Conservation (phyloP, 2,329 filamentous ascomycete species). For the Thielaviopsis euricoi region DNA sequence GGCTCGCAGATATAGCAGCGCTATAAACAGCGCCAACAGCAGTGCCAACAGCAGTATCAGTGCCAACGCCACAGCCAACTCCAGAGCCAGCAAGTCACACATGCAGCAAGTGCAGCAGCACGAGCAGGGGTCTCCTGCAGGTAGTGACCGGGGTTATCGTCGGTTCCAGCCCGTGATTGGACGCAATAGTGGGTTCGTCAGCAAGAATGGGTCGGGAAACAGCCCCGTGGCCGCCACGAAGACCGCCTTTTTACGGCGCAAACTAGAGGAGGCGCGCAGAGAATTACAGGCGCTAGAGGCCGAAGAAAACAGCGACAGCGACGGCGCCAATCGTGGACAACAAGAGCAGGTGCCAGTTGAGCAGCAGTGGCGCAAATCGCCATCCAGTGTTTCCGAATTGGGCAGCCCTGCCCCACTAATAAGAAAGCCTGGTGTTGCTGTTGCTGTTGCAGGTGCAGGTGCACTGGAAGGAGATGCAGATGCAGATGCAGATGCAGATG, state of each 20-base stretch:
- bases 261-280: constrained; percentile 1
- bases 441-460: neutral
- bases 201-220: constrained; percentile 5
- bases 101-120: neutral
- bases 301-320: neutral
- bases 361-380: no score
- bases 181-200: constrained; percentile 1
- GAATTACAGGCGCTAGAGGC: neutral
- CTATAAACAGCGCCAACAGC: neutral
- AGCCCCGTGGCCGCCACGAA: constrained; percentile 5
- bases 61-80: neutral
- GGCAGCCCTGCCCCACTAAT: neutral
- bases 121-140: constrained; percentile 4
- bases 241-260: constrained; percentile 10
- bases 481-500: neutral
- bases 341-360: neutral
- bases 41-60: neutral
- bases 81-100: constrained; percentile 3
- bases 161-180: constrained; percentile 5
- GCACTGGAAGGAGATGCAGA: no score
- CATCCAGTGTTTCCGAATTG: neutral
- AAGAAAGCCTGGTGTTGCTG: neutral
- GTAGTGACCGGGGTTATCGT: neutral
- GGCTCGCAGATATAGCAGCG: neutral
- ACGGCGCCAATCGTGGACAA: neutral